Conservation (phyloP, 2,329 filamentous ascomycete species). For the Malbranchea zuffiana region DNA sequence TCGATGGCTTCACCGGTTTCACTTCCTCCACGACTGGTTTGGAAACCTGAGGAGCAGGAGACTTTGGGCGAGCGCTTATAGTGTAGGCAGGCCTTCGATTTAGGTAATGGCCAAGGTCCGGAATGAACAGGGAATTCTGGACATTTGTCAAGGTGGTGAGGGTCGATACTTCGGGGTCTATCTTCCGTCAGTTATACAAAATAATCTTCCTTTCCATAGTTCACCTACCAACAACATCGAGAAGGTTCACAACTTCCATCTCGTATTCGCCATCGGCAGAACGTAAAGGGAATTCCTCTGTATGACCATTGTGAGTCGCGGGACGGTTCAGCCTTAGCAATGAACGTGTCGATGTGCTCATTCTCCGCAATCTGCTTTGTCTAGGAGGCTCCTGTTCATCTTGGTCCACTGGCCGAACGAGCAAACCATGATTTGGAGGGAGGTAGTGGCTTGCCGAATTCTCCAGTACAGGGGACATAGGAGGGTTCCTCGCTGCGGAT, state of each 20-base stretch:
- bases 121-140: slow-evolving; percentile 79
- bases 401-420: slow-evolving; percentile 9
- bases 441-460: slow-evolving; percentile 21
- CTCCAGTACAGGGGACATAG: slow-evolving; percentile 27
- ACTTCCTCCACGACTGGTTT: slow-evolving; percentile 10
- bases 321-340: slow-evolving; percentile 6
- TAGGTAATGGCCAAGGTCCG: slow-evolving; percentile 62
- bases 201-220: background rate
- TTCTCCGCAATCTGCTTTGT: slow-evolving; percentile 8
- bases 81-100: slow-evolving; percentile 72
- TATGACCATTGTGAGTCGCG: slow-evolving; percentile 6
- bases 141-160: slow-evolving; percentile 78
- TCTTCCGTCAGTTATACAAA: slow-evolving; percentile 9
- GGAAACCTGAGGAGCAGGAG: slow-evolving; percentile 4
- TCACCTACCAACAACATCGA: slow-evolving; percentile 56
- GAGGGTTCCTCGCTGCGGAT: slow-evolving; percentile 16
- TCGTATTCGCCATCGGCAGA: slow-evolving; percentile 45
- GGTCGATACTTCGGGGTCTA: slow-evolving; percentile 74
- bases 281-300: slow-evolving; percentile 17
- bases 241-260: slow-evolving; percentile 52
- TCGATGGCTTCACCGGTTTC: slow-evolving; percentile 14
- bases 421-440: slow-evolving; percentile 2
- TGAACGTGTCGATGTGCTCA: slow-evolving; percentile 7
- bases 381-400: background rate
- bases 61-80: slow-evolving; percentile 40